Base-by-base conservation (phyloP, 2,329 filamentous ascomycete species). In the Cercospora sp. region DNA sequence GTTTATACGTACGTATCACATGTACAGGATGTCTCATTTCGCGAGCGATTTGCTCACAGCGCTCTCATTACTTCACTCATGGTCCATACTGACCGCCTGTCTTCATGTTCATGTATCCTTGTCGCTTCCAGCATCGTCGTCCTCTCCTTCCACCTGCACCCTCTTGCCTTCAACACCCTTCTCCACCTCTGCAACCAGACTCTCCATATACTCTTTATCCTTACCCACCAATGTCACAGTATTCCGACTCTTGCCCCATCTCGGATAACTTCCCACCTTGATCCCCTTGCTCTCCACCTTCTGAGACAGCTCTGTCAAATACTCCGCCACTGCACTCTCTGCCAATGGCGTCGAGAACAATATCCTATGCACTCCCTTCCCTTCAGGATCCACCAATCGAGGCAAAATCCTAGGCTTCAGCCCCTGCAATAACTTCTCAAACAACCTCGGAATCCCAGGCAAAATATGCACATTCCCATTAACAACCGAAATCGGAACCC, bases 391-490 rank as follows among this genome's bases (percentile, higher is more conserved):
- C 7, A 84, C 85, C 73, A 97, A 81, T 32, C 92, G 86, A n/a
- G 90, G 88, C 18, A 90, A 76, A 34, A 97, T 78, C 59, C 82
- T 77, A 0, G 92, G 89, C 79, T 91, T 94, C 70, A 97, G 81
- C 2, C 91, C 90, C 24, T 93, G 88, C 13, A 98, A 83, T 70
- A 98, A 84, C 62, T 84, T 85, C 80, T 94, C 89, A 76, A 97
- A 99, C 1, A 98, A 83, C 63, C 88, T 85, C 0, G 95, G 95
- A 16, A 98, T 91, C 0, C 95, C 95, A 0, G 95, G 95, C 2
- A 98, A 84, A 69, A 98, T 95, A 79, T 98, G 92, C 4, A 98
- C 83, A 76, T 99, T 99, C 61, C 92, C 92, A 76, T 97, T 97
- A 16, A 97, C 92, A 4, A 96, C 89, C 18, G 88, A 86, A 60